Evolutionary conservation across 2,329 filamentous ascomycete species (phyloP).

Genomic region (Apiospora koreana): DNA sequence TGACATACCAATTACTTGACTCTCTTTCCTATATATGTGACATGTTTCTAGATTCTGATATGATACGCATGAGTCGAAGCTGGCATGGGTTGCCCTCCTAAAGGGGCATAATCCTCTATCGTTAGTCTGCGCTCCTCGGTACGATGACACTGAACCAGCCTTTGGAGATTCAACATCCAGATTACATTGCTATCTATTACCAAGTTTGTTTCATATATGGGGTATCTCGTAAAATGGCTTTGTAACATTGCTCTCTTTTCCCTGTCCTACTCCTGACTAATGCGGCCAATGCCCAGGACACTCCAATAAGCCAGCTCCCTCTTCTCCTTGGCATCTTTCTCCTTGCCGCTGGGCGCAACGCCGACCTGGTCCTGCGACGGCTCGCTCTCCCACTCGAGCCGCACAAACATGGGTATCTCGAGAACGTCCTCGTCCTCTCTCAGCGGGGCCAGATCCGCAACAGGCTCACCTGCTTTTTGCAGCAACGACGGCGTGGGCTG

Average conservation of each 20-base stretch:
- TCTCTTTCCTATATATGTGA: not conserved
- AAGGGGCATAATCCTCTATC: too few species aligned
- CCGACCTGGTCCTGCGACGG: constrained; percentile 61
- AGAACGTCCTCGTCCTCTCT: constrained; percentile 65
- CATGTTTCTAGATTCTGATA: not conserved
- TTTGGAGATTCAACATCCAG: not conserved
- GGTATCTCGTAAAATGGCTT: constrained; percentile 1
- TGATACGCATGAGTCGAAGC: too few species aligned
- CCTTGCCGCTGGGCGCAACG: constrained; percentile 56
- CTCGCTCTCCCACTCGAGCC: constrained; percentile 86
- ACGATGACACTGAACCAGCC: too few species aligned
- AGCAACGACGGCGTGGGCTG: constrained; percentile 34
- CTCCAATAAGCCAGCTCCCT: constrained; percentile 95
- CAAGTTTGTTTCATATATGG: not conserved
- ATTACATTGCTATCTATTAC: not conserved
- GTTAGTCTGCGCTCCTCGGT: not conserved
- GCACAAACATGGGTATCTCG: constrained; percentile 93
- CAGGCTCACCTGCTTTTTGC: constrained; percentile 34
- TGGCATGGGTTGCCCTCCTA: not conserved
- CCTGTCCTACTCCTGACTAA: constrained; percentile 52
- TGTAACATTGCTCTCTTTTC: constrained; percentile 18
- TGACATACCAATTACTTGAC: constrained; percentile 18
- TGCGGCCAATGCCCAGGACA: constrained; percentile 83
- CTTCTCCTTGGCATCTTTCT: constrained; percentile 70
- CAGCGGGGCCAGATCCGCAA: constrained; percentile 46